Conservation (phyloP, 176 grass and related monocot genomes). For the Aegilops umbellulata region DNA sequence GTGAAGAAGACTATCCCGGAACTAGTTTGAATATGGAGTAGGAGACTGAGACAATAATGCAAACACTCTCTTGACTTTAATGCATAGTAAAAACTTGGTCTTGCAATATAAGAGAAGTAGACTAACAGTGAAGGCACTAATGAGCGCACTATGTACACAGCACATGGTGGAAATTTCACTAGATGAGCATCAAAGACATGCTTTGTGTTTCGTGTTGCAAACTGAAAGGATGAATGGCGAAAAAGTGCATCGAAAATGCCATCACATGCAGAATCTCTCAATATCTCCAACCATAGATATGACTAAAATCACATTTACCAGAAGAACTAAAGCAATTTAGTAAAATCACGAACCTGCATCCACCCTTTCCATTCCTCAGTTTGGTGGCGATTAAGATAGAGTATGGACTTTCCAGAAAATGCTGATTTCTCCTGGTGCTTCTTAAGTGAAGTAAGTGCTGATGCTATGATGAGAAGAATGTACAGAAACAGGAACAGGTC, state of each 20-base stretch:
- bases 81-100: not conserved
- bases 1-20: not conserved
- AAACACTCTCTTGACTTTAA: not conserved
- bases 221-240: slow-evolving; percentile 14
- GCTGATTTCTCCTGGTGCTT: slow-evolving; percentile 77
- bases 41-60: not conserved
- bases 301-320: not conserved
- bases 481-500: slow-evolving; percentile 80
- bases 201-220: not conserved
- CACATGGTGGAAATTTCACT: not conserved
- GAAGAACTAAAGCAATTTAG: slow-evolving; percentile 13
- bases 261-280: not conserved
- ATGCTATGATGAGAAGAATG: slow-evolving; percentile 65
- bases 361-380: slow-evolving; percentile 92
- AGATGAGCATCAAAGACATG: slow-evolving; percentile 5
- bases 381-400: slow-evolving; percentile 79
- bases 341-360: slow-evolving; percentile 66
- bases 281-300: not conserved
- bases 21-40: not conserved
- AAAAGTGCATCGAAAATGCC: not conserved
- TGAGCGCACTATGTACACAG: not conserved
- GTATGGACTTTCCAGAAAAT: slow-evolving; percentile 68
- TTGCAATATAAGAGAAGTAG: not conserved
- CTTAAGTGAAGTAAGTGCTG: slow-evolving; percentile 69
- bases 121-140: not conserved